Conservation (phyloP, 768 basidiomycete species). For the Boletus reticulatus region DNA sequence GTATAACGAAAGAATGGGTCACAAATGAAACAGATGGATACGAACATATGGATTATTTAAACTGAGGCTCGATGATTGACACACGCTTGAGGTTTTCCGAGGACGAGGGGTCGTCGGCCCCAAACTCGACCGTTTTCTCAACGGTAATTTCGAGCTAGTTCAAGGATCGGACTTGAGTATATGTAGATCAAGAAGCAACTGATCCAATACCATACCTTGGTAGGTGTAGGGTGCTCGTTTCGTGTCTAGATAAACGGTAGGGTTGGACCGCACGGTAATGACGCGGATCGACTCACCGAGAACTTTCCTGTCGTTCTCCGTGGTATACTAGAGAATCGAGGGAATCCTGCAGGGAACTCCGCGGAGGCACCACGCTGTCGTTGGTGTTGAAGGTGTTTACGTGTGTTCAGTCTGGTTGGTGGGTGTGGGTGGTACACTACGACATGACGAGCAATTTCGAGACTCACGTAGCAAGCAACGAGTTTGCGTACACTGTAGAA, state of each 20-base stretch:
- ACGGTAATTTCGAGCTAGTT: constrained; percentile 30
- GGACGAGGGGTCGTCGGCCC: constrained; percentile 10
- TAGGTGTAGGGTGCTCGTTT: constrained; percentile 1
- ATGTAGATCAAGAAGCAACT: background rate
- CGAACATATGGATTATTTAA: background rate
- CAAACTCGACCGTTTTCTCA: constrained; percentile 29
- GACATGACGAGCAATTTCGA: background rate
- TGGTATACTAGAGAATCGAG: constrained; percentile 22
- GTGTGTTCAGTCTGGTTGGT: constrained; percentile 37
- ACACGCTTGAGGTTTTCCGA: background rate
- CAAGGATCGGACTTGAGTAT: background rate
- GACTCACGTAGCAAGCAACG: constrained; percentile 43
- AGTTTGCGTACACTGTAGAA: constrained; percentile 47
- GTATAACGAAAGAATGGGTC: background rate
- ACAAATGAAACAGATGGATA: background rate
- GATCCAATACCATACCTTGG: constrained; percentile 18
- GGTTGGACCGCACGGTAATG: background rate
- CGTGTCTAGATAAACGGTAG: constrained; percentile 7
- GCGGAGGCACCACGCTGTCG: constrained; percentile 29
- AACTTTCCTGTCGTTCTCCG: constrained; percentile 3
- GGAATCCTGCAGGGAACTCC: constrained; percentile 27
- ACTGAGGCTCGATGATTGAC: constrained; percentile 8
- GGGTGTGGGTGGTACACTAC: background rate
- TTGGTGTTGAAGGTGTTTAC: constrained; percentile 31
- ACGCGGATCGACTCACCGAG: constrained; percentile 9